These are phyloP conservation scores for Petrea volubilis DNA, from an alignment of 257 asterid species.

Conservation along the genomic window DNA sequence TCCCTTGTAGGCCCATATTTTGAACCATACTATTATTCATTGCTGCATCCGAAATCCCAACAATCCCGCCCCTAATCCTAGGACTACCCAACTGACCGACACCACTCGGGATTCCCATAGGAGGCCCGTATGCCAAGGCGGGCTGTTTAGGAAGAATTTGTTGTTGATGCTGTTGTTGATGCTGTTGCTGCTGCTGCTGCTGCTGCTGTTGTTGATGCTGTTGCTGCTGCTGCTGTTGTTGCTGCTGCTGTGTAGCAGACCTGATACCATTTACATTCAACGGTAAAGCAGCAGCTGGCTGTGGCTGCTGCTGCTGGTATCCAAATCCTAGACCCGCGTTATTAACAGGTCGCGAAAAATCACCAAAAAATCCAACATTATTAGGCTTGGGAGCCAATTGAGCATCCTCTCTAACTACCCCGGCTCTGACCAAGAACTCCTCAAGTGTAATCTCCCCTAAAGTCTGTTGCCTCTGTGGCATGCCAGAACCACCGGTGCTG, in stretches of 20 bases:
- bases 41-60: slow-evolving; percentile 48
- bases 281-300: not conserved
- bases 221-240: too few species aligned
- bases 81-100: slow-evolving; percentile 51
- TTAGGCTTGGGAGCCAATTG: slow-evolving; percentile 45
- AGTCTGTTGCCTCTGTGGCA: slow-evolving; percentile 71
- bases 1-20: slow-evolving; percentile 21
- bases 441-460: slow-evolving; percentile 89
- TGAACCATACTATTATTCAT: slow-evolving; percentile 48
- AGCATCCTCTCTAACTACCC: slow-evolving; percentile 80
- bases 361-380: slow-evolving; percentile 43
- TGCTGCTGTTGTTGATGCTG: too few species aligned
- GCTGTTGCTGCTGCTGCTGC: slow-evolving; percentile 43
- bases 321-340: slow-evolving; percentile 50
- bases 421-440: slow-evolving; percentile 83
- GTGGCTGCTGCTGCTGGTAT: slow-evolving; percentile 38
- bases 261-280: too few species aligned
- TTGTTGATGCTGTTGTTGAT: slow-evolving; percentile 44
- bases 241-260: not conserved
- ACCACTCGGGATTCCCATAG: slow-evolving; percentile 47
- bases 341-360: slow-evolving; percentile 38
- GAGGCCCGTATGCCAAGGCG: slow-evolving; percentile 46
- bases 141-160: slow-evolving; percentile 72
- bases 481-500: slow-evolving; percentile 34
- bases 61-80: slow-evolving; percentile 47